Conservation (phyloP, 1,284 basidiomycete genomes). For the Vanrija sp. region DNA sequence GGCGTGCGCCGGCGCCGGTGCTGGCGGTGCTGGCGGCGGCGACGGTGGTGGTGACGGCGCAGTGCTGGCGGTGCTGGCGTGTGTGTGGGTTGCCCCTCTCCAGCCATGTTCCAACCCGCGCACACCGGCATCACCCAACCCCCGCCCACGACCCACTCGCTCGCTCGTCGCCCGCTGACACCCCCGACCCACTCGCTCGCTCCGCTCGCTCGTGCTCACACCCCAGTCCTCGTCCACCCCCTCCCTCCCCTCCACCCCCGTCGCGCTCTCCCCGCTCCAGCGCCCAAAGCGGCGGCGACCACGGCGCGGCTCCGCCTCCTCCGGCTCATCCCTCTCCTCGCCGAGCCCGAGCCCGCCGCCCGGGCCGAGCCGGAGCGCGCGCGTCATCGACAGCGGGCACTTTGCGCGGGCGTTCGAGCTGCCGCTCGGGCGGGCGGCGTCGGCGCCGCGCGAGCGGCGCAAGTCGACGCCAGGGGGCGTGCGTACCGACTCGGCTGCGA, state of each 20-base stretch:
- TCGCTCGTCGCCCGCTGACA: background rate
- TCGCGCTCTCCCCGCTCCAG: slow-evolving; percentile 15
- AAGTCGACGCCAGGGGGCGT: background rate
- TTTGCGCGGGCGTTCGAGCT: slow-evolving; percentile 15
- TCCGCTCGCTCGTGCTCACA: slow-evolving; percentile 1
- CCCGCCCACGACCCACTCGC: background rate
- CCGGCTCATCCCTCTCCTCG: slow-evolving; percentile 12
- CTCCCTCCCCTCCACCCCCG: slow-evolving; percentile 16
- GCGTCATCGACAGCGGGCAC: slow-evolving; percentile 16
- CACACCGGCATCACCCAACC: background rate
- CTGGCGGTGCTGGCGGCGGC: too few species aligned
- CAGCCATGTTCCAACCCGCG: background rate
- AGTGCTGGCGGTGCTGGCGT: background rate
- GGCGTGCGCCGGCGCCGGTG: too few species aligned
- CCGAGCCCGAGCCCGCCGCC: slow-evolving; percentile 4
- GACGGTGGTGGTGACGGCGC: too few species aligned
- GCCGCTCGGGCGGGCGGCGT: slow-evolving; percentile 1
- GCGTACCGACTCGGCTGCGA: background rate
- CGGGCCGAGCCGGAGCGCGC: slow-evolving; percentile 5
- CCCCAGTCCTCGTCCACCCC: slow-evolving; percentile 13
- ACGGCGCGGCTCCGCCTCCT: slow-evolving; percentile 8
- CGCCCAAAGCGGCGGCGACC: slow-evolving; percentile 11
- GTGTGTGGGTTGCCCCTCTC: too few species aligned
- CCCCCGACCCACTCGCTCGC: background rate
- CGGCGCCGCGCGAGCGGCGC: background rate